Base-by-base conservation (phyloP, 352 stramenopile genomes). In the Phytophthora kernoviae region DNA sequence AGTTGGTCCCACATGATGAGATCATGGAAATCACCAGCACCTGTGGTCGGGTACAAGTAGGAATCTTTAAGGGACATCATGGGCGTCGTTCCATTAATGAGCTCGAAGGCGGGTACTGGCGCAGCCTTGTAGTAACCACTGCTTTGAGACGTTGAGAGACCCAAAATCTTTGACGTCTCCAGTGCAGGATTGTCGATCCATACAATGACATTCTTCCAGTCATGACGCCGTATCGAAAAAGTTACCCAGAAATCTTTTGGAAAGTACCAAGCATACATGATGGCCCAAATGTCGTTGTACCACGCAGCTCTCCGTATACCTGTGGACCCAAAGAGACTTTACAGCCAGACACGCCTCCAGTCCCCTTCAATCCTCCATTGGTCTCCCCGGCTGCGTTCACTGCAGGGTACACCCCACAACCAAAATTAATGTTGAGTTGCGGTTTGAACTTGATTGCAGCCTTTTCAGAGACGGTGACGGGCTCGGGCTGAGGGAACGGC, bases 1-100 rank as follows among this genome's bases (percentile, higher is more conserved):
- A 66, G 50, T 41, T 66, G 43, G 1, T 65, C 49, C 58, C 58
- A 66, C 58, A 66, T 60, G 1, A 66, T 50, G 0, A 66, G 50
- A 14, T 40, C 26, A 20, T 61, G 50, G 4, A 46, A 46, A 6
- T 24, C 18, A 0, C 57, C 42, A 65, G 47, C 4, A 41, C 36
- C 11, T 58, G 48, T 0, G 32, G 20, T 43, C 24, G 6, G 37
- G 20, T 8, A 8, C 37, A 43, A 17, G n/a, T 20, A 8, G 37
- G 15, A 17, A 21, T 21, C 37, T 21, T 6, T 17, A 20, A 43
- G 9, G 37, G 18, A 54, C 15, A 39, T 30, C 24, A 39, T 39
- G 33, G 33, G 10, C 10, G 14, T 17, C 33, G 10, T 12, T 15
- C 14, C 33, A 11, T 34, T 11, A 39, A n/a, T n/a, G 4, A 14